Percentiles rank a stretch among this genome's conserved stretches.
Conservation (phyloP, 2,329 filamentous ascomycete genomes). For the Didymella exigua region DNA sequence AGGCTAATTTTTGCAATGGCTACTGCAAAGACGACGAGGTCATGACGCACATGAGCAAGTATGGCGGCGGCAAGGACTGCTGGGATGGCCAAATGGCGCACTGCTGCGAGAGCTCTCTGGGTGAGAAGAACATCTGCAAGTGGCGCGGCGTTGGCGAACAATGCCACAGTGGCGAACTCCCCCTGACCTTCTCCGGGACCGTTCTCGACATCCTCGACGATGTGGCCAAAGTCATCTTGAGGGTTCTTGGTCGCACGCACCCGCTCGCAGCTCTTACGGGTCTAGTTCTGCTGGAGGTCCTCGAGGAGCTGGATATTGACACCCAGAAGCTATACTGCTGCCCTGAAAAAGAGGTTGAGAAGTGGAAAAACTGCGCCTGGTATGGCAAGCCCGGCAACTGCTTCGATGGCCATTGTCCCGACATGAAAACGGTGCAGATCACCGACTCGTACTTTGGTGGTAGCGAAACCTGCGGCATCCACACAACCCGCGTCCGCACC, state of each 20-base stretch:
- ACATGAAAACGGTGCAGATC: neutral
- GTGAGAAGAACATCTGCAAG: neutral
- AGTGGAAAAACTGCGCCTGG: conserved; percentile 4
- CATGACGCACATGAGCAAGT: neutral
- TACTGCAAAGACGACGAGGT: neutral
- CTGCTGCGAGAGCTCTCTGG: neutral
- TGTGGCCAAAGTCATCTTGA: neutral
- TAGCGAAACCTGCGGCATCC: neutral
- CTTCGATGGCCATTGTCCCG: neutral
- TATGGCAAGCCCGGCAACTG: conserved; percentile 1
- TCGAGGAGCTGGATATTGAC: neutral
- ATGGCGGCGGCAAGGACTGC: neutral
- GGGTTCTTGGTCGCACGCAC: neutral
- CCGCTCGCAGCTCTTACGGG: neutral
- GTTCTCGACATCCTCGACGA: neutral
- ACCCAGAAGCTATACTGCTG: neutral
- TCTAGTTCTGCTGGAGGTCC: neutral
- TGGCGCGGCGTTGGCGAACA: neutral
- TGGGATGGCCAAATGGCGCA: neutral
- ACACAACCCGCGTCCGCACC: neutral
- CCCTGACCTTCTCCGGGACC: neutral
- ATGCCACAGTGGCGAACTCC: neutral
- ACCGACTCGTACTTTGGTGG: neutral
- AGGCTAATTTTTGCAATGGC: neutral
- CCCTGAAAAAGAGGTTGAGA: conserved; percentile 1